Conservation (phyloP, 192 early-diverging fungal genomes). For the Jimgerdemannia lactiflua region DNA sequence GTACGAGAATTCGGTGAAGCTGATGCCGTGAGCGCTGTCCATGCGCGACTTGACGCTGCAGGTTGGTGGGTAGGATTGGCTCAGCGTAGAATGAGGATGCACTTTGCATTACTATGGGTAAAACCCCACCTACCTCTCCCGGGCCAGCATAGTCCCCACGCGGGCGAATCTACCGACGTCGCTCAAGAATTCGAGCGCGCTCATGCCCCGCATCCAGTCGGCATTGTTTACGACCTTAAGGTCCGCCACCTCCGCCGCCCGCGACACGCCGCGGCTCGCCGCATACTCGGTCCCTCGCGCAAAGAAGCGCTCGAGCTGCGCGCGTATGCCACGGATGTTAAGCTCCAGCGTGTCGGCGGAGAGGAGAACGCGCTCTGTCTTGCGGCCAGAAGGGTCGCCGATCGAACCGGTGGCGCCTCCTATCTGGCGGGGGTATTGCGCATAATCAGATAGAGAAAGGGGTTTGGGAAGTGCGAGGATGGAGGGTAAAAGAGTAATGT, state of each 20-base stretch:
- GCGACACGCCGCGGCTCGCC: constrained; percentile 28
- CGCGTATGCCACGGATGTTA: constrained; percentile 68
- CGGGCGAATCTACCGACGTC: constrained; percentile 77
- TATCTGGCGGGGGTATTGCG: constrained; percentile 29
- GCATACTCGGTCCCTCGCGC: constrained; percentile 44
- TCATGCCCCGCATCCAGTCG: constrained; percentile 75
- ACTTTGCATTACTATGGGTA: too few relatives aligned
- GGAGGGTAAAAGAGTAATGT: constrained; percentile 6
- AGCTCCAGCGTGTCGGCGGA: constrained; percentile 44
- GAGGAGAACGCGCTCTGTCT: constrained; percentile 74
- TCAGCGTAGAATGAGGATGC: too few relatives aligned
- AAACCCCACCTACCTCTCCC: constrained; percentile 60
- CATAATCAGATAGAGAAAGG: not conserved
- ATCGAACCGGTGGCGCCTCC: constrained; percentile 92
- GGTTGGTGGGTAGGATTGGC: too few relatives aligned
- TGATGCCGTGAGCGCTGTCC: constrained; percentile 79
- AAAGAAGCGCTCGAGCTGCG: constrained; percentile 75
- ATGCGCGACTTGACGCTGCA: constrained; percentile 77
- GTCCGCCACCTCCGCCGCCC: not conserved
- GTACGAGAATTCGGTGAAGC: constrained; percentile 96
- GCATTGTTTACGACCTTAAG: constrained; percentile 75
- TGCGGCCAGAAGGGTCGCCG: constrained; percentile 90
- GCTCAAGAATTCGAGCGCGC: constrained; percentile 72
- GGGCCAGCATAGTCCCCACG: constrained; percentile 80
- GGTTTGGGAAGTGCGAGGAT: not conserved